phyloP scores from a whole-genome alignment of 2,329 filamentous ascomycete species.

The Fonsecaea pedrosoi region DNA sequence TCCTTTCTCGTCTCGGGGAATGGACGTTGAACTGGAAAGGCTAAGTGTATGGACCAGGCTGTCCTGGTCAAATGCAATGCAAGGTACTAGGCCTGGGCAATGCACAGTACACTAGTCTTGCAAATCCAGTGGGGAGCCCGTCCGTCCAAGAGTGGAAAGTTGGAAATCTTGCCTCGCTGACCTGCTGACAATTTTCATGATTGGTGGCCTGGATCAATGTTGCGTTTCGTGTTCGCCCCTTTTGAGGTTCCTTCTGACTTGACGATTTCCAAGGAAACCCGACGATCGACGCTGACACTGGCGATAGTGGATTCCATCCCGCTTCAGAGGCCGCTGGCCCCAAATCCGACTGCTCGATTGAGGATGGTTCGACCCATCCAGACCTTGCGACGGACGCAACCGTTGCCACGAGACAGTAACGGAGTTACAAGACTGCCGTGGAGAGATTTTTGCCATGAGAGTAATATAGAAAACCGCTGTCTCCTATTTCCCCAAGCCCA shows the following conservation, averaged over 20 bases:
- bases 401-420: constrained; percentile 10
- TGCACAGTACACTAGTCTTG: constrained; percentile 3
- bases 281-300: not conserved
- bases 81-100: not conserved
- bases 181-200: not conserved
- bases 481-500: not conserved
- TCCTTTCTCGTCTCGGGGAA: not conserved
- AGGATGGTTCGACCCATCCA: not conserved
- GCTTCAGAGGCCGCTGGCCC: constrained; percentile 10
- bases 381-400: not conserved
- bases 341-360: not conserved
- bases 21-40: not conserved
- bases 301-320: constrained; percentile 1
- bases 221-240: constrained; percentile 7
- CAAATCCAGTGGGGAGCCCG: constrained; percentile 3
- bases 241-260: not conserved
- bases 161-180: not conserved
- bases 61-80: constrained; percentile 2
- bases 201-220: not conserved
- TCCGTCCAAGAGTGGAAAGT: not conserved
- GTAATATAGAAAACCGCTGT: not conserved
- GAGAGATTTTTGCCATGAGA: not conserved
- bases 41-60: not conserved
- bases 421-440: not conserved
- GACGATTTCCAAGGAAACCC: not conserved